Base-by-base conservation (phyloP, 495 filamentous ascomycete species). In the Penicillium tannophilum region DNA sequence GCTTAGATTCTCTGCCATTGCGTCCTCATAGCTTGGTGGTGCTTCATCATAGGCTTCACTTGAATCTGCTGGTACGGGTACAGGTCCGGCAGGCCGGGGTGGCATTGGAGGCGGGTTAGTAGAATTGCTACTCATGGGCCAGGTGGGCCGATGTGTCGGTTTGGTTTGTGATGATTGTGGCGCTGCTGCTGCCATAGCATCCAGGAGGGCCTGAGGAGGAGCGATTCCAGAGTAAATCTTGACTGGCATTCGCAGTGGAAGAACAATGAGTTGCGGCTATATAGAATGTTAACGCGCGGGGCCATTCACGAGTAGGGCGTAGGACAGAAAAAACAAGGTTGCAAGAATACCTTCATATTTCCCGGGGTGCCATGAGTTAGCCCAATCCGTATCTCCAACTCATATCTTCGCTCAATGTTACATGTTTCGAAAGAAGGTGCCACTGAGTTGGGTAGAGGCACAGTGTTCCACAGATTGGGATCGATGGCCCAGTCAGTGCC, bases 211-310 rank as follows among this genome's bases (percentile, higher is more conserved):
- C 41, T 80, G 72, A 3, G 92, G 92, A 1, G 93, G 93, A n/a
- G 81, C 75, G 44, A 97, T 92, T 66, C 94, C 94, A n/a, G 92
- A 96, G 72, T 83, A 96, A 47, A 98, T 84, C 45, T 90, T 76
- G 58, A 94, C 81, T 59, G 87, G 87, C 71, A 97, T 86, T 54
- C 86, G 80, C 19, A 98, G 77, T 19, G 91, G 88, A 6, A 96
- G 83, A 57, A 89, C 79, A 26, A 90, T 82, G 42, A 85, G 75
- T 67, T 93, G 89, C 42, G 86, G 80, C 81, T 89, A 62, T 52
- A 55, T 39, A 26, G 54, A 23, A 30, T 30, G 35, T 28, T 54
- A 67, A 33, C 67, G 45, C 17, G 10, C 42, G 66, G 28, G 59
- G 31, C 55, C 41, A 41, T 44, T 53, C 50, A 39, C 55, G 58